Base-by-base conservation (phyloP, 345 rosid genomes). In the Acer negundo region DNA sequence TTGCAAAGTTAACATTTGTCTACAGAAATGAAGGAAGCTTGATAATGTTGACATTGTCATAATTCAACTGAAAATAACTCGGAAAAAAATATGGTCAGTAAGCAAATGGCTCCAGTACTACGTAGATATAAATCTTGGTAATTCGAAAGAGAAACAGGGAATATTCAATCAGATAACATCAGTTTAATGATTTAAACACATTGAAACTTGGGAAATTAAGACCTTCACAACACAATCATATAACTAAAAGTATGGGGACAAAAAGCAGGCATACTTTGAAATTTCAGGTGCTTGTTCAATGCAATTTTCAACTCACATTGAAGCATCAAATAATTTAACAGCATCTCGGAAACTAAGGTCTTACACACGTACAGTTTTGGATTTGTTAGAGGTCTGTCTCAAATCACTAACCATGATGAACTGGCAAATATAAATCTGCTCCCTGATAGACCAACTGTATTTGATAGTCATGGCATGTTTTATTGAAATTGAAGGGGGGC, bases 361-460 rank as follows among this genome's bases (percentile, higher is more conserved):
- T 26, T 8, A 67, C 15, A 67, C 15, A 67, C 12, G 70, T 66
- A 66, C 28, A 19, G 70, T 67, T 65, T 65, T 67, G 26, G 24
- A 40, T 40, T 67, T 67, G 42, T 67, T 65, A n/a, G 16, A 67
- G 51, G 70, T n/a, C 51, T 42, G 26, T 67, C 70, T 67, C 51
- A 4, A 67, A 68, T 19, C n/a, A 23, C 11, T 65, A 65, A 16
- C 40, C 17, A 53, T 19, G n/a, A 70, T 26, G 23, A 70, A 70
- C 44, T 26, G 38, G n/a, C 31, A 73, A 61, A 6, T 31, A 20
- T 20, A 40, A 22, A 40, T 59, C 38, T 59, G 66, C 66, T 72
- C 15, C 23, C 35, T 15, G 2, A 59, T 6, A 70, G 46, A 53
- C 74, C 12, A 2, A 26, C 56, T 69, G 59, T 47, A 42, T 31